These are phyloP conservation scores for Hortiboletus flavorubellus DNA, from an alignment of 768 basidiomycete genomes.

Conservation along the genomic window DNA sequence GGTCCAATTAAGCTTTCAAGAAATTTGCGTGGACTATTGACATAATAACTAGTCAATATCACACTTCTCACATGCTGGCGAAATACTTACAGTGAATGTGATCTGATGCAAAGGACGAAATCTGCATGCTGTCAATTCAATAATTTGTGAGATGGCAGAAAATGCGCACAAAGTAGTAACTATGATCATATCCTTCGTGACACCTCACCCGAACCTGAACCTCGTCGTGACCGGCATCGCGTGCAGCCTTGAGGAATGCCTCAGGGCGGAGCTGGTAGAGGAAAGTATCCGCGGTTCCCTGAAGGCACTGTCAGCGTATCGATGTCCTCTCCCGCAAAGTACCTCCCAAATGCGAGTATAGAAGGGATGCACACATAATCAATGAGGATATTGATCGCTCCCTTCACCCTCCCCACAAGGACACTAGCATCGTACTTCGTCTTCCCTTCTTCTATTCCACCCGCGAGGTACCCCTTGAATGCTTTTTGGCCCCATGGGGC, in stretches of 20 bases:
- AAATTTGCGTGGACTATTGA: constrained; percentile 79
- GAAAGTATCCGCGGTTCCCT: constrained; percentile 83
- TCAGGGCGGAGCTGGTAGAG: constrained; percentile 89
- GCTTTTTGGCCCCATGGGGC: constrained; percentile 93
- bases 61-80: not conserved
- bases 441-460: constrained; percentile 73
- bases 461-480: constrained; percentile 79
- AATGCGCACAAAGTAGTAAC: constrained; percentile 75
- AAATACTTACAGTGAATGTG: constrained; percentile 77
- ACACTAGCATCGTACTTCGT: constrained; percentile 79
- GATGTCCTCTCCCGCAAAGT: not conserved
- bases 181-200: constrained; percentile 85
- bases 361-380: constrained; percentile 65
- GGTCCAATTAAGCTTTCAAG: constrained; percentile 59
- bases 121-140: constrained; percentile 39
- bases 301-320: constrained; percentile 5
- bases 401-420: constrained; percentile 61
- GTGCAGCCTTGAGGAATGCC: constrained; percentile 77
- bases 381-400: constrained; percentile 73
- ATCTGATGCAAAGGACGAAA: constrained; percentile 86
- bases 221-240: constrained; percentile 68
- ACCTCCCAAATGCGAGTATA: not conserved
- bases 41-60: constrained; percentile 9
- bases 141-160: not conserved
- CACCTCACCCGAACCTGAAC: constrained; percentile 73